phyloP scores from a whole-genome alignment of 305 asterid genomes.

The Fraxinus paxiana region DNA sequence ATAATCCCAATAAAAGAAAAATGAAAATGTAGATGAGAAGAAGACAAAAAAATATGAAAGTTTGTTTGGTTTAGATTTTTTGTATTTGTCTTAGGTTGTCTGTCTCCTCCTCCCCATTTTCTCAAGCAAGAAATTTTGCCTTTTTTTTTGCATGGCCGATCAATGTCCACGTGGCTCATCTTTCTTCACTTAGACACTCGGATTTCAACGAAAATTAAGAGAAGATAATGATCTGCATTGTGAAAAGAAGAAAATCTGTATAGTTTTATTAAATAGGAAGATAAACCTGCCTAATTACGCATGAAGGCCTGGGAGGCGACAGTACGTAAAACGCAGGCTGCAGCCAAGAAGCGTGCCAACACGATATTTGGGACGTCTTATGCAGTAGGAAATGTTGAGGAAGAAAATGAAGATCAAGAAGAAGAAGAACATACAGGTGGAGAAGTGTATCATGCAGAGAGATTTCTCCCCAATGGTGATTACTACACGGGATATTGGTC shows the following conservation, averaged over 20 bases:
- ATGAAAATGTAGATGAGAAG: background rate
- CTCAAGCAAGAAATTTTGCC: conserved; percentile 2
- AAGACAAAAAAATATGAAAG: background rate
- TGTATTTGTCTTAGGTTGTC: conserved; percentile 39
- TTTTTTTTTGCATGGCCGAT: conserved; percentile 27
- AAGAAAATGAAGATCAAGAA: conserved; percentile 34
- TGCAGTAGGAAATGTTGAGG: conserved; percentile 35
- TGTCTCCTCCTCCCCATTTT: conserved; percentile 18
- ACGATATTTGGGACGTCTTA: conserved; percentile 68
- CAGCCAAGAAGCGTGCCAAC: conserved; percentile 81
- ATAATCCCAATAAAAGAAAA: background rate
- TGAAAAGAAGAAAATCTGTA: background rate
- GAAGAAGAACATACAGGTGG: conserved; percentile 47
- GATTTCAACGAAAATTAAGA: background rate
- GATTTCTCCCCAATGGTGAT: conserved; percentile 81
- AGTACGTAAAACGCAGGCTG: conserved; percentile 80
- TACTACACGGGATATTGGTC: conserved; percentile 81
- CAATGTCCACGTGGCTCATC: conserved; percentile 18
- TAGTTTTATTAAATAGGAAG: background rate
- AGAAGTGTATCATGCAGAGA: conserved; percentile 75
- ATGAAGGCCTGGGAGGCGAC: conserved; percentile 99
- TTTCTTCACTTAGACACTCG: background rate
- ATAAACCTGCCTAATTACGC: conserved; percentile 16
- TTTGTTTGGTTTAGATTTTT: conserved; percentile 11
- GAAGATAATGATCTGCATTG: background rate